Conservation (phyloP, 2,329 filamentous ascomycete species). For the Aspergillus caelatus region DNA sequence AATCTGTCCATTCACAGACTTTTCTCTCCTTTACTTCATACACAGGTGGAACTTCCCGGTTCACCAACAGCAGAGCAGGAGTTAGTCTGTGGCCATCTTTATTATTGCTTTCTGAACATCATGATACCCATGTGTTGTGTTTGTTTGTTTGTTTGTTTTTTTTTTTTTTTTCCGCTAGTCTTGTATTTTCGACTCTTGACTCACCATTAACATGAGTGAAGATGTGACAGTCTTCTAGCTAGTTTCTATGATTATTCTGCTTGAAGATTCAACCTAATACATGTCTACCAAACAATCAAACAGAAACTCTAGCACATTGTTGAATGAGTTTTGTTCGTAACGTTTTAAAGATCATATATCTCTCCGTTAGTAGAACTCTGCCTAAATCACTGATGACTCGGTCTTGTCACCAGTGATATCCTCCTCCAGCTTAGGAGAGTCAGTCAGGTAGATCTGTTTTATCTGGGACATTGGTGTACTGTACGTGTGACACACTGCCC, state of each 20-base stretch:
- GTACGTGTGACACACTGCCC: too few species aligned
- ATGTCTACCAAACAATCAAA: background rate
- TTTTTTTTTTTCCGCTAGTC: constrained; percentile 3
- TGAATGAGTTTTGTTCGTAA: too few species aligned
- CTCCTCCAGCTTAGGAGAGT: too few species aligned
- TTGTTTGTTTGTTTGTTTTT: background rate
- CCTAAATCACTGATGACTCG: too few species aligned
- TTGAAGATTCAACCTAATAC: background rate
- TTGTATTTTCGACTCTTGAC: constrained; percentile 6
- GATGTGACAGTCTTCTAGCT: background rate
- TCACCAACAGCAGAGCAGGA: background rate
- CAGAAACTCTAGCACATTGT: too few species aligned
- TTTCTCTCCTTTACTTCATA: background rate
- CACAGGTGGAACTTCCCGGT: background rate
- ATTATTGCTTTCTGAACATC: constrained; percentile 9
- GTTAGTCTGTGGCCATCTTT: background rate
- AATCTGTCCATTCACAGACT: background rate
- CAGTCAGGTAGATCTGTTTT: too few species aligned
- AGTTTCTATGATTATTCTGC: constrained; percentile 1
- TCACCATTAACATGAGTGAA: constrained; percentile 4
- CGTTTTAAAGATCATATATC: too few species aligned
- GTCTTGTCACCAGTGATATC: too few species aligned
- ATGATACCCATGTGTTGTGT: constrained; percentile 33
- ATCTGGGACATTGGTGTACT: too few species aligned
- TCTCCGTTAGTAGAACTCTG: too few species aligned